These are phyloP conservation scores for Trametes versicolor DNA, from an alignment of 1,284 basidiomycete species.

Conservation along the genomic window DNA sequence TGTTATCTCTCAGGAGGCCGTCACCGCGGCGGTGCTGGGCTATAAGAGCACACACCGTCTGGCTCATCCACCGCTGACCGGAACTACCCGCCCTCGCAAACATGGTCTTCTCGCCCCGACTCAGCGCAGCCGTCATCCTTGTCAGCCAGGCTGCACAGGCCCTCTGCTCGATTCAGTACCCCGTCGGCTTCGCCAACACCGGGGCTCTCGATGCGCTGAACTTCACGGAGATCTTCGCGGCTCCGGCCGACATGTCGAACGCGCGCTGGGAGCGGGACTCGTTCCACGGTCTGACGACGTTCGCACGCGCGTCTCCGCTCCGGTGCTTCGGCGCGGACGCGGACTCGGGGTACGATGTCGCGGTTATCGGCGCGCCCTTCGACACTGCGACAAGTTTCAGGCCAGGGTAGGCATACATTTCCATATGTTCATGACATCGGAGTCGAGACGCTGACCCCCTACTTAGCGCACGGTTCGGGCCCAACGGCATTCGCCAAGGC, in stretches of 20 bases:
- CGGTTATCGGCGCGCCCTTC: constrained; percentile 48
- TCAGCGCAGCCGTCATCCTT: constrained; percentile 12
- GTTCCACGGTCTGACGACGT: constrained; percentile 46
- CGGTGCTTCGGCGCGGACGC: constrained; percentile 46
- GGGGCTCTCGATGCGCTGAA: constrained; percentile 30
- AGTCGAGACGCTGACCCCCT: too few species aligned
- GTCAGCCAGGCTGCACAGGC: constrained; percentile 20
- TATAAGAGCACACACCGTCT: constrained; percentile 16
- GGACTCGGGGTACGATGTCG: constrained; percentile 43
- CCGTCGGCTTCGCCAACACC: constrained; percentile 23
- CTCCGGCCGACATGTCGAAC: constrained; percentile 31
- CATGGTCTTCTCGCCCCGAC: constrained; percentile 21
- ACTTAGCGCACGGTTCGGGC: constrained; percentile 47
- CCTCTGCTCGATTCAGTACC: constrained; percentile 27
- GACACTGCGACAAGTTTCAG: constrained; percentile 48
- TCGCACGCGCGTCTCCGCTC: constrained; percentile 41
- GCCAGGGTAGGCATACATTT: constrained; percentile 41
- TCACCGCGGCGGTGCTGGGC: not conserved
- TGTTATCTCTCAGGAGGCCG: constrained; percentile 24
- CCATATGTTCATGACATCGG: not conserved
- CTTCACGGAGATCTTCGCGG: constrained; percentile 41
- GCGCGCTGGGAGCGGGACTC: constrained; percentile 38
- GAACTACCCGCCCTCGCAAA: constrained; percentile 3
- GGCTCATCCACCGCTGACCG: not conserved
- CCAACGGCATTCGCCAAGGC: constrained; percentile 51